Evolutionary conservation across 140 eudicot species (phyloP).

Genomic region (Oenanthe javanica): DNA sequence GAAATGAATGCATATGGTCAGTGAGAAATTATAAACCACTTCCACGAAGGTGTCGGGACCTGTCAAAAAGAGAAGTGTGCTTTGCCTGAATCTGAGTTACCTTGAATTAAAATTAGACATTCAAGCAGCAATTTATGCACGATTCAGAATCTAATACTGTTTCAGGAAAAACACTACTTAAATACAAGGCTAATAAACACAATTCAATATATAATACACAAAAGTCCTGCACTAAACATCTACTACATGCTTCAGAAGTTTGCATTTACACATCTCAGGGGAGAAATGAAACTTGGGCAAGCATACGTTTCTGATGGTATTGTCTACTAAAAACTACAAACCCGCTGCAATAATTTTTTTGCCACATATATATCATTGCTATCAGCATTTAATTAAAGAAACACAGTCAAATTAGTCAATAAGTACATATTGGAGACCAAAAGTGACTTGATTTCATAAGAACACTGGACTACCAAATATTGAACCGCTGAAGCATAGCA

Average conservation of each 20-base stretch:
- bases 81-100: background rate
- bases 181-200: background rate
- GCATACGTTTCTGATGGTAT: background rate
- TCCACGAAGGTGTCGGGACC: no score
- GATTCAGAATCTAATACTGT: background rate
- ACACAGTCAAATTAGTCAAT: background rate
- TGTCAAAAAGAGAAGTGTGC: no score
- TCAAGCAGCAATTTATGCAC: background rate
- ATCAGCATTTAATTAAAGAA: background rate
- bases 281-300: background rate
- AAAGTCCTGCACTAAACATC: background rate
- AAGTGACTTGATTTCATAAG: background rate
- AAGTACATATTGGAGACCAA: background rate
- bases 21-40: no score
- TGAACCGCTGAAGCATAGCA: slow-evolving; percentile 27
- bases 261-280: background rate
- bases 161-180: background rate
- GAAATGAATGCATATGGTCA: background rate
- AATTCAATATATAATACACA: background rate
- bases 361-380: background rate
- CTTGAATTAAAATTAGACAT: background rate
- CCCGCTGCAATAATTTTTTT: background rate
- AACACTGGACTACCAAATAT: background rate
- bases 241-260: background rate
- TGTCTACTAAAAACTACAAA: background rate